Percentiles rank a stretch among this genome's conserved stretches.
Conservation (phyloP, 192 early-diverging fungal genomes). For the Lobulomyces angularis region DNA sequence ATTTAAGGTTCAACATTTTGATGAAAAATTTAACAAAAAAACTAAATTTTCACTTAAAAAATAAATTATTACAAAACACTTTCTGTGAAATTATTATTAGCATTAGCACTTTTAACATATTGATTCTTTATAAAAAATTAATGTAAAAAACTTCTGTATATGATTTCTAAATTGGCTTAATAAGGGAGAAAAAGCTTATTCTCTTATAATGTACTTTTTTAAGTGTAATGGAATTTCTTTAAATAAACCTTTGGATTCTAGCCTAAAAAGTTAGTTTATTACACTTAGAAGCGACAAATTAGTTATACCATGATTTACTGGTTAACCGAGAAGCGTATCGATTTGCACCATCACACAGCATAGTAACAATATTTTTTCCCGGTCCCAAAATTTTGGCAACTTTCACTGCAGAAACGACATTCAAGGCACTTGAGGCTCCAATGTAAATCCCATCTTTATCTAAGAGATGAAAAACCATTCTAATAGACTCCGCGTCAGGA, state of each 20-base stretch:
- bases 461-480: constrained; percentile 78
- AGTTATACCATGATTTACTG: constrained; percentile 31
- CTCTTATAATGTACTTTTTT: constrained; percentile 75
- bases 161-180: too few species aligned
- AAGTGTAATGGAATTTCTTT: constrained; percentile 71
- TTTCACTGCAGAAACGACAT: constrained; percentile 83
- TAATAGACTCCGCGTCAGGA: constrained; percentile 65
- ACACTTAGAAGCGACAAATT: constrained; percentile 7
- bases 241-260: constrained; percentile 70
- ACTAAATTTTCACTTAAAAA: too few species aligned
- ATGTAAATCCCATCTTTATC: constrained; percentile 91
- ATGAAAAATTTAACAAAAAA: too few species aligned
- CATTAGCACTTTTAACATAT: too few species aligned
- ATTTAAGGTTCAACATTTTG: too few species aligned
- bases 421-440: constrained; percentile 82
- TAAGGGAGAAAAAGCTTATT: too few species aligned
- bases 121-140: too few species aligned
- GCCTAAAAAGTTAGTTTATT: constrained; percentile 39
- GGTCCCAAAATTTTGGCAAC: constrained; percentile 74
- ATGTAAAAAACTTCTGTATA: too few species aligned
- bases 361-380: constrained; percentile 70
- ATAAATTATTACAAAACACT: too few species aligned
- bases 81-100: too few species aligned
- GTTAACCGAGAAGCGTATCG: constrained; percentile 71
- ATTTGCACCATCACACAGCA: constrained; percentile 82